These are phyloP conservation scores for Candida pseudoviswanathii DNA, from an alignment of 1,139 yeast species.

Conservation along the genomic window DNA sequence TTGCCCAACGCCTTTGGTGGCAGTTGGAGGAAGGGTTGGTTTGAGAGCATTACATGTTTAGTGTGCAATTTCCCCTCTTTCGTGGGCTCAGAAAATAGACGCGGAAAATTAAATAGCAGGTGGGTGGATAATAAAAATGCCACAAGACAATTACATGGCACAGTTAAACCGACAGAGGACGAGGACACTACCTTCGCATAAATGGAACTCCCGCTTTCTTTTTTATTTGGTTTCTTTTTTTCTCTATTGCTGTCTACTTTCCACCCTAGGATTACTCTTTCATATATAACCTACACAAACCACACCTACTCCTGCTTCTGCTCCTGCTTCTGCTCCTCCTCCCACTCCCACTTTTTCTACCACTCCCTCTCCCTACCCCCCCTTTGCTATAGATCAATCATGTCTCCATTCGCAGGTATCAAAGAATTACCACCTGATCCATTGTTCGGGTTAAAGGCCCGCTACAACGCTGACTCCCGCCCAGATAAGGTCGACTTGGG, in stretches of 20 bases:
- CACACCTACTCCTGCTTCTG: neutral
- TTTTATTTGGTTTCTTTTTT: neutral
- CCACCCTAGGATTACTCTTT: neutral
- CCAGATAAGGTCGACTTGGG: slow-evolving; percentile 83
- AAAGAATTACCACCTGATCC: slow-evolving; percentile 75
- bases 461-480: slow-evolving; percentile 66
- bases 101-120: neutral
- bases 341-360: neutral
- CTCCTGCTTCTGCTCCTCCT: neutral
- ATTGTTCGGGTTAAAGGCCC: slow-evolving; percentile 79
- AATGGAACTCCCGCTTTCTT: neutral
- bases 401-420: slow-evolving; percentile 51
- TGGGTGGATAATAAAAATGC: neutral
- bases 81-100: neutral
- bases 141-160: neutral
- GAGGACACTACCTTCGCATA: neutral
- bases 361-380: neutral
- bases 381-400: slow-evolving; percentile 12
- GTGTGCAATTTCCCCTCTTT: neutral
- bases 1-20: too few species aligned
- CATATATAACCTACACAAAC: neutral
- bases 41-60: too few species aligned
- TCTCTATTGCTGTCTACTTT: neutral
- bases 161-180: neutral
- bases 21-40: too few species aligned